These are phyloP conservation scores for Xylariomycetidae sp. DNA, from an alignment of 2,329 filamentous ascomycete species.

Conservation along the genomic window DNA sequence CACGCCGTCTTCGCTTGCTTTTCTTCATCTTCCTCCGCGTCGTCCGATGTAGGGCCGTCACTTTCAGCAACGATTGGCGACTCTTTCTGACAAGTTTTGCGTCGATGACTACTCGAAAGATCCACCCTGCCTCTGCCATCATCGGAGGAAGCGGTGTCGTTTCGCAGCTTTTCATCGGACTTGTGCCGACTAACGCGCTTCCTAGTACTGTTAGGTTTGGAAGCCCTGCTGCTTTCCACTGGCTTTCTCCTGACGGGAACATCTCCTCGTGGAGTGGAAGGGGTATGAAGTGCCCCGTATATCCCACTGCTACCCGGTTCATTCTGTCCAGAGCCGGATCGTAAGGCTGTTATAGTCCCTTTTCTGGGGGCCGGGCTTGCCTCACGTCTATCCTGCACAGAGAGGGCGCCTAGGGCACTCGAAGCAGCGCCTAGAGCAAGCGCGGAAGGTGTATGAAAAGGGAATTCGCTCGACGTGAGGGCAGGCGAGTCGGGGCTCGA, in stretches of 20 bases:
- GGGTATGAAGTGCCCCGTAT: no score
- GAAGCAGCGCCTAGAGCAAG: constrained; percentile 52
- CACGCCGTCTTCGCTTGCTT: constrained; percentile 43
- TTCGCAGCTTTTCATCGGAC: constrained; percentile 10
- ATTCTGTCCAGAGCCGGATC: constrained; percentile 12
- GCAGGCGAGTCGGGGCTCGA: constrained; percentile 22
- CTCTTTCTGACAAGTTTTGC: no score
- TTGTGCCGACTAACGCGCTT: constrained; percentile 13
- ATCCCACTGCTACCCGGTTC: constrained; percentile 11
- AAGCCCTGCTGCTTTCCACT: constrained; percentile 6
- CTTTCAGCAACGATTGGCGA: constrained; percentile 34
- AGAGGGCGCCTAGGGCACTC: constrained; percentile 41
- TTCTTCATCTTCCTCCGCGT: constrained; percentile 34
- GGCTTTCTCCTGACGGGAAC: constrained; percentile 16
- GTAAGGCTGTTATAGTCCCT: constrained; percentile 11
- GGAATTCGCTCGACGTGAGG: constrained; percentile 36
- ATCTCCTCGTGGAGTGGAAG: no score
- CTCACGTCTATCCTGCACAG: constrained; percentile 23
- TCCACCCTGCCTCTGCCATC: no score
- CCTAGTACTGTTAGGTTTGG: constrained; percentile 19
- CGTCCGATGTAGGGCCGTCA: constrained; percentile 42
- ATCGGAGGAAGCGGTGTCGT: constrained; percentile 15
- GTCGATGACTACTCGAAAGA: no score
- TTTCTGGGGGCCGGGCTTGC: constrained; percentile 12
- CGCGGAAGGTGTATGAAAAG: constrained; percentile 33